A percentile compares a stretch with the other conserved stretches of the same genome.
Conservation (phyloP, 208 protist species). For the Polymyxa betae region DNA sequence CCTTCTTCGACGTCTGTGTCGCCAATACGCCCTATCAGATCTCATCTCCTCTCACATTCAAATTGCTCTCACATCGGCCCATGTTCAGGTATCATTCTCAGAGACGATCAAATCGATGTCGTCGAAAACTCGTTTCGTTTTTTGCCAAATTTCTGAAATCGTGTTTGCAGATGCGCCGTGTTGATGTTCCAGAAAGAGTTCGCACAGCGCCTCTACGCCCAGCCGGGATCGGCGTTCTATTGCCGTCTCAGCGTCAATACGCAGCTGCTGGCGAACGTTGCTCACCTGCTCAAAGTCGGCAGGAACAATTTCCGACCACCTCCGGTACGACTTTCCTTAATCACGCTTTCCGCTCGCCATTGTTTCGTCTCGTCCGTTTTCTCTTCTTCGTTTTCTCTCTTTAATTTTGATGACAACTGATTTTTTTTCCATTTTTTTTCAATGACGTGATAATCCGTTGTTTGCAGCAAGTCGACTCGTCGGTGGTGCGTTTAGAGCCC, state of each 20-base stretch:
- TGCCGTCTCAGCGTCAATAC: slow-evolving; percentile 98
- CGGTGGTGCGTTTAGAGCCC: slow-evolving; percentile 97
- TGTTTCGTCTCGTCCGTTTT: neutral
- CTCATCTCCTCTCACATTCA: slow-evolving; percentile 98
- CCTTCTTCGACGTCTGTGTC: slow-evolving; percentile 99
- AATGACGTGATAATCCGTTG: neutral
- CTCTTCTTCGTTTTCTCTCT: neutral
- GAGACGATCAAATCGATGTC: no score
- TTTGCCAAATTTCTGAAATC: slow-evolving; percentile 8
- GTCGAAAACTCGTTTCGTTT: neutral
- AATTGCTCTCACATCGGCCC: slow-evolving; percentile 92
- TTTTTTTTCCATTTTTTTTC: no score
- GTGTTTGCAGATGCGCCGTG: slow-evolving; percentile 88
- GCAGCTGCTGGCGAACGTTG: slow-evolving; percentile 93
- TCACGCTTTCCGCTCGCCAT: neutral
- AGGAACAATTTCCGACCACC: slow-evolving; percentile 97
- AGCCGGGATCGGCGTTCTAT: slow-evolving; percentile 94
- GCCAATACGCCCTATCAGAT: slow-evolving; percentile 99
- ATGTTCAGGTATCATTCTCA: slow-evolving; percentile 70
- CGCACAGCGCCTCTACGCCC: slow-evolving; percentile 94
- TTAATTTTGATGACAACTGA: no score
- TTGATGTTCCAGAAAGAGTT: slow-evolving; percentile 99
- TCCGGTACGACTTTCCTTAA: slow-evolving; percentile 39
- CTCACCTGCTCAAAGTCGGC: slow-evolving; percentile 96
- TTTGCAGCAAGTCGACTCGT: slow-evolving; percentile 91